A percentile compares a stretch with the other conserved stretches of the same genome.
phyloP scores from a whole-genome alignment of 306 rosid species.

The Corylus heterophylla region DNA sequence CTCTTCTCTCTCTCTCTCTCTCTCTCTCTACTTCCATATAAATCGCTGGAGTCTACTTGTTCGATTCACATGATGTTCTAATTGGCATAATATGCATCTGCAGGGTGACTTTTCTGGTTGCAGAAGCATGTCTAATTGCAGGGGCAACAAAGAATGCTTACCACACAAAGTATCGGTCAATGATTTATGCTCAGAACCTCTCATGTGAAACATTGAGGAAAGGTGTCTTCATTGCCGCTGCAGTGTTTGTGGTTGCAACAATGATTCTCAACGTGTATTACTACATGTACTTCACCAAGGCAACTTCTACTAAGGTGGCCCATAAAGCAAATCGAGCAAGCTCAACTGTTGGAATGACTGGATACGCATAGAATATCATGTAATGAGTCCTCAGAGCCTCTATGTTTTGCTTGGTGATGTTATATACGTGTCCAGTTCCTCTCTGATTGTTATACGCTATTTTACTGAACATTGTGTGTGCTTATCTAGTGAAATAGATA shows the following conservation, averaged over 20 bases:
- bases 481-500: conserved; percentile 10
- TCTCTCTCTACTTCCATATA: no score
- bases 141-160: conserved; percentile 92
- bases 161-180: conserved; percentile 80
- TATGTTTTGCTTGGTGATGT: conserved; percentile 30
- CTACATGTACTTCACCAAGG: conserved; percentile 92
- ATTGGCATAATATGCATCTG: conserved; percentile 1
- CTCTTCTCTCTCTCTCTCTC: no score
- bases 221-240: conserved; percentile 83
- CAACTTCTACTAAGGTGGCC: conserved; percentile 54
- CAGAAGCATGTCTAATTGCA: conserved; percentile 86
- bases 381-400: conserved; percentile 12
- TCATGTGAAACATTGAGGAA: conserved; percentile 85
- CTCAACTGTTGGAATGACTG: conserved; percentile 85
- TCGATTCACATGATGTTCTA: neutral
- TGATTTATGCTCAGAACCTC: conserved; percentile 78
- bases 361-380: conserved; percentile 51
- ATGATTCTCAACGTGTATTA: conserved; percentile 86
- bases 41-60: neutral
- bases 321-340: conserved; percentile 67
- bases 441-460: conserved; percentile 21
- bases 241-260: conserved; percentile 83
- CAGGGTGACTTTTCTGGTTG: conserved; percentile 79
- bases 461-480: conserved; percentile 14
- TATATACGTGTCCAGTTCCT: conserved; percentile 26